phyloP scores from a whole-genome alignment of 805 yeast genomes.

The Nakazawaea wickerhamii region DNA sequence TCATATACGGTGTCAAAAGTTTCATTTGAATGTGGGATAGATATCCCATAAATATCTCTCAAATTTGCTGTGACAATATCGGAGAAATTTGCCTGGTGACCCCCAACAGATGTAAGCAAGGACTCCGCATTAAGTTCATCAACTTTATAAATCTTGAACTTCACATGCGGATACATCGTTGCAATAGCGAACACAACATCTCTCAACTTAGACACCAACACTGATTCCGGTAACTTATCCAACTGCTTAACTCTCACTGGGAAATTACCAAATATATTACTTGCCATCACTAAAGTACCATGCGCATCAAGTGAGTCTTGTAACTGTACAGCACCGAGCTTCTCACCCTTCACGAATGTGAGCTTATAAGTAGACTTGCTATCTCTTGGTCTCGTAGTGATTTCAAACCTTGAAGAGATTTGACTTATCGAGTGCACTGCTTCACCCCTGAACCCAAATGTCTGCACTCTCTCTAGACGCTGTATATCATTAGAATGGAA shows the following conservation, averaged over 20 bases:
- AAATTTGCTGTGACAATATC: constrained; percentile 16
- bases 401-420: constrained; percentile 34
- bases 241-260: constrained; percentile 38
- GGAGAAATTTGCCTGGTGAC: neutral
- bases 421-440: constrained; percentile 54
- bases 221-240: constrained; percentile 18
- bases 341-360: constrained; percentile 17
- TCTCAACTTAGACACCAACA: constrained; percentile 26
- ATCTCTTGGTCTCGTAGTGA: constrained; percentile 39
- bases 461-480: constrained; percentile 32
- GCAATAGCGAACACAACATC: constrained; percentile 25
- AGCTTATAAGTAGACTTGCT: constrained; percentile 25
- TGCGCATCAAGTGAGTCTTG: constrained; percentile 1
- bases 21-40: constrained; percentile 21
- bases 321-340: neutral
- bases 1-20: constrained; percentile 22
- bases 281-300: constrained; percentile 36
- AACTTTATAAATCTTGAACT: constrained; percentile 17
- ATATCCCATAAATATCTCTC: constrained; percentile 27
- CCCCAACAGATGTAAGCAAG: constrained; percentile 6
- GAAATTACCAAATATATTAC: constrained; percentile 35
- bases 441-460: constrained; percentile 73
- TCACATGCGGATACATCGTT: constrained; percentile 21
- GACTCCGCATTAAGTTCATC: neutral
- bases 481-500: constrained; percentile 21